Percentiles rank a stretch among this genome's conserved stretches.
These are phyloP conservation scores for Xylaria digitata DNA, from an alignment of 2,329 filamentous ascomycete species.

Conservation along the genomic window DNA sequence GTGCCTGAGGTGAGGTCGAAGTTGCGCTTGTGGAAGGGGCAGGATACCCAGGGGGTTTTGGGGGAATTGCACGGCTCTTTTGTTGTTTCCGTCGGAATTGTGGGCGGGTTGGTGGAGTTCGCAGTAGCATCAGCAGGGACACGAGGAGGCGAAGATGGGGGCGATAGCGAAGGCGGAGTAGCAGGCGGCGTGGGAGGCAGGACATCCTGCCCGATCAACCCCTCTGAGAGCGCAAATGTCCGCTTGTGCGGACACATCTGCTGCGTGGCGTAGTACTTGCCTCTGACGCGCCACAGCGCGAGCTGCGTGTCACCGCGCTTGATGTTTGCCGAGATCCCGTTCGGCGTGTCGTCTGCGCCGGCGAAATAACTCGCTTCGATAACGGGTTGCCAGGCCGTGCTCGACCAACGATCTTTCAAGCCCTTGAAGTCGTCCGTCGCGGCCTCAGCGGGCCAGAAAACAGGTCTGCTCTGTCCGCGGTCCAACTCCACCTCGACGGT, in stretches of 20 bases:
- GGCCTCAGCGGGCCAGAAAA: conserved; percentile 77
- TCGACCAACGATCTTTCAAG: conserved; percentile 70
- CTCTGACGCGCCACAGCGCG: conserved; percentile 84
- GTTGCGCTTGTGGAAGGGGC: conserved; percentile 90
- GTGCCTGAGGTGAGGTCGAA: conserved; percentile 79
- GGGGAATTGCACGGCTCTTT: conserved; percentile 30
- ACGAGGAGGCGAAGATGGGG: conserved; percentile 23
- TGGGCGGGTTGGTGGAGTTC: conserved; percentile 38
- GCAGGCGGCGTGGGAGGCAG: conserved; percentile 45
- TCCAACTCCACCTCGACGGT: conserved; percentile 78
- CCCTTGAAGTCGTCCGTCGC: conserved; percentile 78
- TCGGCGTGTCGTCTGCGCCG: conserved; percentile 70
- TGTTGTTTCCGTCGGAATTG: conserved; percentile 26
- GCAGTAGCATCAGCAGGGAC: conserved; percentile 46
- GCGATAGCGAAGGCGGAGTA: conserved; percentile 51
- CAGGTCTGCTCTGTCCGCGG: conserved; percentile 77
- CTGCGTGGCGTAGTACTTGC: conserved; percentile 85
- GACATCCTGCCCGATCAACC: conserved; percentile 77
- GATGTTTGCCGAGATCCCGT: conserved; percentile 79
- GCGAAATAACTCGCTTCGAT: conserved; percentile 77
- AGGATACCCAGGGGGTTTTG: conserved; percentile 80
- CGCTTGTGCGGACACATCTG: conserved; percentile 97
- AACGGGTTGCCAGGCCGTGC: conserved; percentile 81
- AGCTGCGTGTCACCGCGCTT: conserved; percentile 91
- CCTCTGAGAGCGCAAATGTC: conserved; percentile 88